Evolutionary conservation across 345 rosid genomes (phyloP).

Genomic region (Laguncularia racemosa): DNA sequence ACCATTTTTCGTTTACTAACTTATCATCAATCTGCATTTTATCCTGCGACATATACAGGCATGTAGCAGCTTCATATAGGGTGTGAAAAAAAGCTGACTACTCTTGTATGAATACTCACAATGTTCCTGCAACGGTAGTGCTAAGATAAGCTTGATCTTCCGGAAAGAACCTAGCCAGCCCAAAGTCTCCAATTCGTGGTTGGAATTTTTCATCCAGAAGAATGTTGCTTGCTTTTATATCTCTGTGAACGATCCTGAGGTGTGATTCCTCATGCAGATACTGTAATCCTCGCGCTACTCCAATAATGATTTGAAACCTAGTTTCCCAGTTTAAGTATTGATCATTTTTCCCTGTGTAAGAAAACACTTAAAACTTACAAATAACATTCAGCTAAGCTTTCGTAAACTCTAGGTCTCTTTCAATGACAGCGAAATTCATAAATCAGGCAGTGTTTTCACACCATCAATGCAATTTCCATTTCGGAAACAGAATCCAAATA

Average conservation of each 20-base stretch:
- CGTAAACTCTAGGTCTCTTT: no score
- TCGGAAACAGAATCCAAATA: no score
- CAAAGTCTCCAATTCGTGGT: slow-evolving; percentile 66
- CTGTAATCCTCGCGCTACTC: slow-evolving; percentile 60
- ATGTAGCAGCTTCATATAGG: no score
- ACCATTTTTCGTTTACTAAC: no score
- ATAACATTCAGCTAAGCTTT: not conserved
- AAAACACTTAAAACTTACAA: not conserved
- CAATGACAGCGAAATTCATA: no score
- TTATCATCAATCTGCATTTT: no score
- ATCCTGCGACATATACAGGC: no score
- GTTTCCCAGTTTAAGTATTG: slow-evolving; percentile 39
- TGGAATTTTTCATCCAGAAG: slow-evolving; percentile 64
- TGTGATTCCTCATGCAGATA: slow-evolving; percentile 67
- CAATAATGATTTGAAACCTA: slow-evolving; percentile 47
- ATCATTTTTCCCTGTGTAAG: slow-evolving; percentile 29
- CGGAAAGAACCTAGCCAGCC: slow-evolving; percentile 68
- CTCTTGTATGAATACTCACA: slow-evolving; percentile 28
- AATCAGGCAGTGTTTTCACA: no score
- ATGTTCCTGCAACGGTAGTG: slow-evolving; percentile 60
- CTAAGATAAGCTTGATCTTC: slow-evolving; percentile 65
- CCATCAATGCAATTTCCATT: no score
- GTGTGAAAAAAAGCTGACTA: no score
- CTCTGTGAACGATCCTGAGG: slow-evolving; percentile 51
- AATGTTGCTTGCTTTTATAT: slow-evolving; percentile 73